Evolutionary conservation across 305 asterid genomes (phyloP).

Genomic region (Ilex paraguariensis): DNA sequence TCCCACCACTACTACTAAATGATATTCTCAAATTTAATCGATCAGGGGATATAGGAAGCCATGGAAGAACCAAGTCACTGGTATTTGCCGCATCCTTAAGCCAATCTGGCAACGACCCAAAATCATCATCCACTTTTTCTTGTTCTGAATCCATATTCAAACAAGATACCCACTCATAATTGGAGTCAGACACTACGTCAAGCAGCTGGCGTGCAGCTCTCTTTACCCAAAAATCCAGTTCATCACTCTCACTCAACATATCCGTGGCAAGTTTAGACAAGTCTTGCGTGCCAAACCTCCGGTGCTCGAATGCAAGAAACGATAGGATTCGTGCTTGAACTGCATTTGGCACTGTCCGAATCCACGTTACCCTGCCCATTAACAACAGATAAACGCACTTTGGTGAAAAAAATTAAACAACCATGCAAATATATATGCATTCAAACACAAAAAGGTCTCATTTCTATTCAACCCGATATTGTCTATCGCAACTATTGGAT

Average conservation of each 20-base stretch:
- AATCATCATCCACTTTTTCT: slow-evolving; percentile 43
- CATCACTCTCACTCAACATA: slow-evolving; percentile 32
- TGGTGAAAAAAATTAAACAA: neutral
- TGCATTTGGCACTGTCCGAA: slow-evolving; percentile 50
- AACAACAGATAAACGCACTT: neutral
- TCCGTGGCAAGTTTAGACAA: slow-evolving; percentile 49
- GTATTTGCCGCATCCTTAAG: slow-evolving; percentile 39
- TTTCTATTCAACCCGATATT: no score
- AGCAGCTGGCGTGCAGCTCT: slow-evolving; percentile 64
- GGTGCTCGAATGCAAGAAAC: slow-evolving; percentile 49
- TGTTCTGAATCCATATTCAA: slow-evolving; percentile 58
- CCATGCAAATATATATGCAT: neutral
- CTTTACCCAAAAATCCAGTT: slow-evolving; percentile 71
- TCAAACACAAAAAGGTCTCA: neutral
- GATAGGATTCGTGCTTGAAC: slow-evolving; percentile 67
- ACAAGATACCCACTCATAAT: slow-evolving; percentile 46
- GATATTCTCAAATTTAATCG: slow-evolving; percentile 25
- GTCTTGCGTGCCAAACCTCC: slow-evolving; percentile 38
- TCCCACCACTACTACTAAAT: slow-evolving; percentile 26
- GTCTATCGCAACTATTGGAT: no score
- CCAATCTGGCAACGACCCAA: slow-evolving; percentile 52
- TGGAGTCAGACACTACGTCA: slow-evolving; percentile 45
- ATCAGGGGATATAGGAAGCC: slow-evolving; percentile 63
- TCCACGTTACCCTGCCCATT: slow-evolving; percentile 47
- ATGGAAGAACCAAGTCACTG: slow-evolving; percentile 42